Conservation (phyloP, 345 rosid species). For the Populus deltoides region DNA sequence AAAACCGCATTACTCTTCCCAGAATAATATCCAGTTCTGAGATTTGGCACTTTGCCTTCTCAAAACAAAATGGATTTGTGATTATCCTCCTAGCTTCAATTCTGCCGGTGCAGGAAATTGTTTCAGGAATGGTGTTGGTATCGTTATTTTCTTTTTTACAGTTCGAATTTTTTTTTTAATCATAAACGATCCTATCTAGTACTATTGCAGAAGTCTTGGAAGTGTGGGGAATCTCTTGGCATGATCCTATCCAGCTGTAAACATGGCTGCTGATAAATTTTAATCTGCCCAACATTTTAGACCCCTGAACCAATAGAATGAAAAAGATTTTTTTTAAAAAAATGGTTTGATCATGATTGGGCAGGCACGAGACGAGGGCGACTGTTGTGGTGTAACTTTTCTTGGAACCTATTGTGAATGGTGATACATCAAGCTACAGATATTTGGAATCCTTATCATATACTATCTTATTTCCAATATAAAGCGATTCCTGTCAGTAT, state of each 20-base stretch:
- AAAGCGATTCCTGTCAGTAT: background rate
- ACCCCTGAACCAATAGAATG: background rate
- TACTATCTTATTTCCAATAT: slow-evolving; percentile 9
- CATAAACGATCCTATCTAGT: too few species aligned
- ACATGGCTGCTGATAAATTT: too few species aligned
- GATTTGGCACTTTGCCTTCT: too few species aligned
- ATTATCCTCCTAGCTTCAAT: too few species aligned
- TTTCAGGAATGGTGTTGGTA: background rate
- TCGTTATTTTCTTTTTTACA: background rate
- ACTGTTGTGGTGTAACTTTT: background rate
- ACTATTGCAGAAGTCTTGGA: too few species aligned
- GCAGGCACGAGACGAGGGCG: slow-evolving; percentile 18
- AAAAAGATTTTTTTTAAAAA: background rate
- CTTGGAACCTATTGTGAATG: background rate
- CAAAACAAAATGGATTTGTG: too few species aligned
- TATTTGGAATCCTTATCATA: slow-evolving; percentile 27
- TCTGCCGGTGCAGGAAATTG: too few species aligned
- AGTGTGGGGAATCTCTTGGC: background rate
- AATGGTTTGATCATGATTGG: background rate
- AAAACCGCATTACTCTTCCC: too few species aligned
- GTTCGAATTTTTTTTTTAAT: background rate
- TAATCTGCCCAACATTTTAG: background rate
- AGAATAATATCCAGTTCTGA: too few species aligned
- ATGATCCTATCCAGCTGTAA: background rate
- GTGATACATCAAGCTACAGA: slow-evolving; percentile 5